Conservation (phyloP, 208 protist species). For the Crithidia bombi region DNA sequence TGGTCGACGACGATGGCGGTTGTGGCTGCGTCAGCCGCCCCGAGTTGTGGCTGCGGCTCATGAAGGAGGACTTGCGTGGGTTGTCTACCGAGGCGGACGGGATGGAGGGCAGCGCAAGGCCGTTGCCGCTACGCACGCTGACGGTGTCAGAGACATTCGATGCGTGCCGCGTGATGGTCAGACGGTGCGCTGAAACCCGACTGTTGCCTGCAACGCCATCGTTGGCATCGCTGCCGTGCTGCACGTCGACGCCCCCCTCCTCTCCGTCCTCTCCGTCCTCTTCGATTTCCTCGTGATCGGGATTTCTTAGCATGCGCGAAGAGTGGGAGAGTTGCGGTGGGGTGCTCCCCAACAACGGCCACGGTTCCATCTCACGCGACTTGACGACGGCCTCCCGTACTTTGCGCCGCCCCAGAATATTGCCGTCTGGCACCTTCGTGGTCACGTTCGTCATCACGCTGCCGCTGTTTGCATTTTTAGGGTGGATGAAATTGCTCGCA, state of each 20-base stretch:
- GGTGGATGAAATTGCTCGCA: not conserved
- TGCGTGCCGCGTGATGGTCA: not conserved
- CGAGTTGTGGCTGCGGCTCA: conserved; percentile 12
- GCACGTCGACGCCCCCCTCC: not conserved
- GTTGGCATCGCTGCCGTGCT: not conserved
- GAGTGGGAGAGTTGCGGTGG: not conserved
- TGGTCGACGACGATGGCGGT: conserved; percentile 3
- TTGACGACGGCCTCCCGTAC: conserved; percentile 13
- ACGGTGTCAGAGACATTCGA: not conserved
- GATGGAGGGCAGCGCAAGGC: not conserved
- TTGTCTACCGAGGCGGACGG: conserved; percentile 3
- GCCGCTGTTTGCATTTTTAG: not conserved
- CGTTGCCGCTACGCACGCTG: conserved; percentile 13
- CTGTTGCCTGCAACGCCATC: not conserved
- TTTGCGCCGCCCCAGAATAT: not conserved
- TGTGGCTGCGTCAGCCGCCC: not conserved
- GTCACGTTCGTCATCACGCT: not conserved
- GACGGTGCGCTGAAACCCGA: too few relatives aligned
- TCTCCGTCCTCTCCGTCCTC: not conserved
- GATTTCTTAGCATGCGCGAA: not conserved
- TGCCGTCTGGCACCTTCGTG: not conserved
- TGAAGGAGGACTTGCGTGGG: conserved; percentile 4
- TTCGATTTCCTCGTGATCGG: not conserved
- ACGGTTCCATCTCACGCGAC: not conserved
- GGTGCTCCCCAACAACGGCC: not conserved